Conservation (phyloP, 106 monocot species). For the Acorus calamus region DNA sequence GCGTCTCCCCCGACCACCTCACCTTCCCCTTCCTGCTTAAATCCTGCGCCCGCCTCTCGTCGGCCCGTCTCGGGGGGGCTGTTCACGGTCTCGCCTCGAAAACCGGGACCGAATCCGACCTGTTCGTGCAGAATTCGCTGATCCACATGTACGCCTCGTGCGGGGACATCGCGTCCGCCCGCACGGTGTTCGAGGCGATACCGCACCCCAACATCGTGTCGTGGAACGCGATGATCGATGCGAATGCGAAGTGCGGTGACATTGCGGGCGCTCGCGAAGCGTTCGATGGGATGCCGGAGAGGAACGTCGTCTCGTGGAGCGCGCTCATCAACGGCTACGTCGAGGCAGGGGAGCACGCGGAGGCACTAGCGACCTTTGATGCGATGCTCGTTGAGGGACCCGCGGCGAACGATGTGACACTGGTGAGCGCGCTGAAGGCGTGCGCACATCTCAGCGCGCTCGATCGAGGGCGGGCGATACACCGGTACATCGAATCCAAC, state of each 20-base stretch:
- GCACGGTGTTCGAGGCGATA: constrained; percentile 40
- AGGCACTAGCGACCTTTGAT: constrained; percentile 38
- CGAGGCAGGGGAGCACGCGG: constrained; percentile 25
- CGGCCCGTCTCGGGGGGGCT: constrained; percentile 9
- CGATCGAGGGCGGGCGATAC: constrained; percentile 40
- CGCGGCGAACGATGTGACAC: constrained; percentile 39
- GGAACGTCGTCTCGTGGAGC: constrained; percentile 67
- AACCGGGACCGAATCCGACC: constrained; percentile 24
- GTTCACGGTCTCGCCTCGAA: constrained; percentile 29
- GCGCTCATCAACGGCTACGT: constrained; percentile 67
- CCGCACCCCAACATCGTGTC: constrained; percentile 38
- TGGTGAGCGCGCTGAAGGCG: constrained; percentile 60
- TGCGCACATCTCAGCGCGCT: constrained; percentile 54
- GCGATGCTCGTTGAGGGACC: constrained; percentile 22
- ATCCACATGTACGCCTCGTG: constrained; percentile 60
- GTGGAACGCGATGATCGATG: constrained; percentile 52
- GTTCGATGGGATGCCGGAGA: constrained; percentile 46
- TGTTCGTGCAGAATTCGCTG: constrained; percentile 42
- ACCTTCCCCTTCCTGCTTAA: constrained; percentile 56
- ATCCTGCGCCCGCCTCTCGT: constrained; percentile 42
- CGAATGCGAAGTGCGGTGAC: constrained; percentile 47
- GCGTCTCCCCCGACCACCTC: constrained; percentile 30
- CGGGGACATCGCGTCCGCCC: constrained; percentile 18
- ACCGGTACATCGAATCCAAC: constrained; percentile 26
- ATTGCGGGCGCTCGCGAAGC: constrained; percentile 21